These are phyloP conservation scores for Berkeleyomyces basicola DNA, from an alignment of 2,329 filamentous ascomycete genomes.

Conservation along the genomic window DNA sequence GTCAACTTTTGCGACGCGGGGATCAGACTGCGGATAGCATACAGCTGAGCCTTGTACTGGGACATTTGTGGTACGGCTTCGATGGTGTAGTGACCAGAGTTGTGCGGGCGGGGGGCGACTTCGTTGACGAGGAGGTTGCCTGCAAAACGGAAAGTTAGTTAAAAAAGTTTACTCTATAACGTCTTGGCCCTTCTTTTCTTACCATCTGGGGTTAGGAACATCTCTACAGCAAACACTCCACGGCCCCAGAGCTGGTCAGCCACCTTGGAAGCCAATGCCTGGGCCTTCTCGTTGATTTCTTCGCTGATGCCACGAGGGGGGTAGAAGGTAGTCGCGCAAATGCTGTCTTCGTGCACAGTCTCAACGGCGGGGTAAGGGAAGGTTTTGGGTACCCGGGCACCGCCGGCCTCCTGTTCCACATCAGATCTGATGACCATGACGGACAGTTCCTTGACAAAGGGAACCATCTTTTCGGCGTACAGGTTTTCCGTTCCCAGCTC, in stretches of 20 bases:
- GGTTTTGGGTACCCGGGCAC: constrained; percentile 29
- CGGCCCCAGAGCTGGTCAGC: constrained; percentile 69
- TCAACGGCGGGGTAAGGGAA: constrained; percentile 81
- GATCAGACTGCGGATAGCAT: constrained; percentile 57
- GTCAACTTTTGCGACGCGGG: constrained; percentile 37
- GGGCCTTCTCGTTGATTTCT: constrained; percentile 45
- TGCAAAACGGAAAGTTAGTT: constrained; percentile 15
- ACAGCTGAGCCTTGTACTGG: constrained; percentile 82
- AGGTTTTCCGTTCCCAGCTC: constrained; percentile 54
- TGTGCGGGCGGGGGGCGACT: constrained; percentile 67
- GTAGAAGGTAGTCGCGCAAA: constrained; percentile 83
- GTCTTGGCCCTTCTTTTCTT: constrained; percentile 16
- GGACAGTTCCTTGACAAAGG: constrained; percentile 73
- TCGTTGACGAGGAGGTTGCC: constrained; percentile 64
- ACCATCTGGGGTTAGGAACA: constrained; percentile 70
- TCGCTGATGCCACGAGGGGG: constrained; percentile 58
- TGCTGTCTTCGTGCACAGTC: constrained; percentile 86
- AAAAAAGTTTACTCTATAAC: constrained; percentile 5
- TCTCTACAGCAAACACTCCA: constrained; percentile 90
- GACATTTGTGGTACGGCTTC: constrained; percentile 75
- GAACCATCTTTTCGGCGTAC: constrained; percentile 80
- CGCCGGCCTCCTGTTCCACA: constrained; percentile 29
- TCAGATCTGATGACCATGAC: constrained; percentile 92
- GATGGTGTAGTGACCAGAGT: constrained; percentile 90
- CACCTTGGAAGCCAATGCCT: constrained; percentile 62